Conservation (phyloP, 2,329 filamentous ascomycete species). For the Aspergillus amoenus region DNA sequence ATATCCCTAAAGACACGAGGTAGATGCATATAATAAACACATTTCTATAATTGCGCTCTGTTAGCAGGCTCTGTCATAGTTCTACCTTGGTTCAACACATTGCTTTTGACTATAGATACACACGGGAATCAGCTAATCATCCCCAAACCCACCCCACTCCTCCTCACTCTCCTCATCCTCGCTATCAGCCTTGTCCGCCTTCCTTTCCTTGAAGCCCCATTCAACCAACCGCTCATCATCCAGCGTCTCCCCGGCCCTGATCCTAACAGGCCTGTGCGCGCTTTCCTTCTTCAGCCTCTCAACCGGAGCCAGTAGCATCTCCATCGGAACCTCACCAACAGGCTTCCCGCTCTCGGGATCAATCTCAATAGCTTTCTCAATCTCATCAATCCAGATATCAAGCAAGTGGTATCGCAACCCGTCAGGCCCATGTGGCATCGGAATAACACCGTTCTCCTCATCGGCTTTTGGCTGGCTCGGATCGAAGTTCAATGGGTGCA, state of each 20-base stretch:
- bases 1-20: neutral
- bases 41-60: neutral
- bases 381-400: slow-evolving; percentile 89
- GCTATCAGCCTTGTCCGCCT: slow-evolving; percentile 29
- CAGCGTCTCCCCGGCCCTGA: slow-evolving; percentile 67
- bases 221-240: slow-evolving; percentile 71
- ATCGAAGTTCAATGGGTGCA: slow-evolving; percentile 42
- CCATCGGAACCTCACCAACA: slow-evolving; percentile 39
- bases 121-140: slow-evolving; percentile 41
- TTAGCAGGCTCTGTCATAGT: neutral
- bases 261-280: slow-evolving; percentile 69
- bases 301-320: slow-evolving; percentile 46
- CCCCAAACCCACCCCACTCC: slow-evolving; percentile 69
- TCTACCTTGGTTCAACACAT: neutral
- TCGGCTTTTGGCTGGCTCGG: slow-evolving; percentile 28
- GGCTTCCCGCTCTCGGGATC: slow-evolving; percentile 38
- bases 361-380: slow-evolving; percentile 66
- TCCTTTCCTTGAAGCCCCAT: slow-evolving; percentile 50
- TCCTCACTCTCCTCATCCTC: slow-evolving; percentile 50
- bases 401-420: slow-evolving; percentile 83
- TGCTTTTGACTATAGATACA: neutral
- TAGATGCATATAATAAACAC: slow-evolving; percentile 5
- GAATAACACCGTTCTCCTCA: slow-evolving; percentile 29
- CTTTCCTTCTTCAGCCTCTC: slow-evolving; percentile 50
- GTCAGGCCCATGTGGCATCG: slow-evolving; percentile 66